Evolutionary conservation across 2,329 filamentous ascomycete species (phyloP).

Genomic region (Ophiostoma angusticollis): DNA sequence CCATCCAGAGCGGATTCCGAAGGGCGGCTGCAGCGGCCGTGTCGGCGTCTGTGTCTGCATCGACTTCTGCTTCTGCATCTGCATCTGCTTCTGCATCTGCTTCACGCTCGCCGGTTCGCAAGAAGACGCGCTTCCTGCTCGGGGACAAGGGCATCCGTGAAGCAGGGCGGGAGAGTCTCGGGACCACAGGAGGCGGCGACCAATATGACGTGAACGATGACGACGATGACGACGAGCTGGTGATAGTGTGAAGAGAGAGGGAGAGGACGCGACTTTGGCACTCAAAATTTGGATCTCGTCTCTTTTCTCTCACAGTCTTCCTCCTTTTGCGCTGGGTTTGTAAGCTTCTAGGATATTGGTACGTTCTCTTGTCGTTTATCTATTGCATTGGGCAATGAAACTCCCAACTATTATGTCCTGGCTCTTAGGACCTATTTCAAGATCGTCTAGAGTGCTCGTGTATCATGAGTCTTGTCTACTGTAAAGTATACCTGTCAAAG

Average conservation of each 20-base stretch:
- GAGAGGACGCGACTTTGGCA: too few species aligned
- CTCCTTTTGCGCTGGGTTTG: not conserved
- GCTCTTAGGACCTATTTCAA: too few species aligned
- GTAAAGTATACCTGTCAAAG: too few species aligned
- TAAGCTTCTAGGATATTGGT: too few species aligned
- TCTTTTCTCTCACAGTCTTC: too few species aligned
- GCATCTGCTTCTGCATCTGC: slow-evolving; percentile 4
- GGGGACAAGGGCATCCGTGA: slow-evolving; percentile 64
- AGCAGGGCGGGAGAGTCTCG: slow-evolving; percentile 61
- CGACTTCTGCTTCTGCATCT: slow-evolving; percentile 2
- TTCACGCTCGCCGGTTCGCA: slow-evolving; percentile 37
- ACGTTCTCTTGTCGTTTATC: too few species aligned
- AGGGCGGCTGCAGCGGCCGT: slow-evolving; percentile 3
- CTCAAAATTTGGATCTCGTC: too few species aligned
- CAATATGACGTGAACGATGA: slow-evolving; percentile 18
- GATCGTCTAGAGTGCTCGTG: too few species aligned
- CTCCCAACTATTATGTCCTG: too few species aligned
- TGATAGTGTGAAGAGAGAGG: slow-evolving; percentile 26
- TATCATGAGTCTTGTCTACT: too few species aligned
- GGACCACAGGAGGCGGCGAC: slow-evolving; percentile 23
- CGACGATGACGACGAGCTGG: slow-evolving; percentile 38
- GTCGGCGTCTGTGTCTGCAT: slow-evolving; percentile 3
- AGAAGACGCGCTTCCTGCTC: slow-evolving; percentile 71
- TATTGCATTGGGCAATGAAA: too few species aligned
- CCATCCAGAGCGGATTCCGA: slow-evolving; percentile 5